Evolutionary conservation across 169 alveolate genomes (phyloP).

Genomic region (Cryptosporidium sp.): DNA sequence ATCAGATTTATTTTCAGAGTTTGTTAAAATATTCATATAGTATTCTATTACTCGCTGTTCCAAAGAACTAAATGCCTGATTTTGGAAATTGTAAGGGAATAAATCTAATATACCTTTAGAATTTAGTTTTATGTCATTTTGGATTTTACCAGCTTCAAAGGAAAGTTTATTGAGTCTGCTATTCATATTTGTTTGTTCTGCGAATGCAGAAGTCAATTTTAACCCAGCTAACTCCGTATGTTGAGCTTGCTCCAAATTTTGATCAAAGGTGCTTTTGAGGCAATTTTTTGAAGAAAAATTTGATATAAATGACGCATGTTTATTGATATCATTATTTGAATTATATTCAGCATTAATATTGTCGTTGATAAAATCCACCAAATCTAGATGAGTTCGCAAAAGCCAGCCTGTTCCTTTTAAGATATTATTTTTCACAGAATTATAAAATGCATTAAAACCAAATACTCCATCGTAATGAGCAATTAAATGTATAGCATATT

Average conservation of each 20-base stretch:
- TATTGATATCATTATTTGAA: not conserved
- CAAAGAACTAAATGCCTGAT: not conserved
- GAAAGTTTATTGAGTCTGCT: not conserved
- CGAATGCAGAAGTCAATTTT: not conserved
- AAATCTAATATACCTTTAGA: not conserved
- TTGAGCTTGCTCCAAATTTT: not conserved
- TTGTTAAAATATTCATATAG: conserved; percentile 37
- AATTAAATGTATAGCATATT: conserved; percentile 70
- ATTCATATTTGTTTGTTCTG: not conserved
- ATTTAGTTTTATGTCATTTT: not conserved
- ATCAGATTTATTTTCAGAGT: not conserved
- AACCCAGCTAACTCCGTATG: not conserved
- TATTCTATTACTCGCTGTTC: conserved; percentile 54
- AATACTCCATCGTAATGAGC: conserved; percentile 74
- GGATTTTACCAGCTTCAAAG: not conserved
- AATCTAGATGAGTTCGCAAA: conserved; percentile 56
- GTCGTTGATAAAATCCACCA: conserved; percentile 50
- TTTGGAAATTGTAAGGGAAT: conserved; percentile 2
- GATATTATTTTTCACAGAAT: conserved; percentile 50
- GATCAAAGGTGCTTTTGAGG: not conserved
- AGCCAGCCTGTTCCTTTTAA: conserved; percentile 76
- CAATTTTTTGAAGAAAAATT: not conserved
- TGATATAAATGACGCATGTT: not conserved
- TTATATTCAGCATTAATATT: not conserved
- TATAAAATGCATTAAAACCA: conserved; percentile 69